Base-by-base conservation (phyloP, 331 rosid species). In the Acacia concinna region DNA sequence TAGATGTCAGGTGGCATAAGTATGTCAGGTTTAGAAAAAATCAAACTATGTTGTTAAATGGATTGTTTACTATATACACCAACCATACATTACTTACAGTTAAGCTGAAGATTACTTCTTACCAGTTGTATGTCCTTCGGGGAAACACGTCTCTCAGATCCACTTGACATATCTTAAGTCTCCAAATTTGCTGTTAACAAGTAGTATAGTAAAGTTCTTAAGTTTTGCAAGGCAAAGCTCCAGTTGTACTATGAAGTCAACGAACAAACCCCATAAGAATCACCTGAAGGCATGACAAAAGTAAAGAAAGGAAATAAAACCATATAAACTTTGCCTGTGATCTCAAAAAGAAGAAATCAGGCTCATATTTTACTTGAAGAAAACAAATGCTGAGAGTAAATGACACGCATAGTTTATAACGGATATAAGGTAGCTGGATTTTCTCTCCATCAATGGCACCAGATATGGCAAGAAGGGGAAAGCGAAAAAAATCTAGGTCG, bases 71-170 rank as follows among this genome's bases (percentile, higher is more conserved):
- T 8, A 41, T 2, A 17, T 40, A 60, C 17, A 17, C 69, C 31
- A 59, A 18, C 43, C 44, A 43, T 4, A 18, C 28, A 13, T 23
- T 20, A 37, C 21, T 18, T 67, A 77, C 9, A 51, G 32, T 54
- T 31, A 79, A 64, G 69, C 38, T 11, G 1, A 78, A 51, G 25
- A 38, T 51, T 79, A 79, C 35, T 71, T 78, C 94, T 87, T 89
- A 94, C 98, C 90, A 92, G 79, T 82, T 94, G 98, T 60, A 92
- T 88, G 79, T 94, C 98, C 84, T 89, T 87, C 65, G 89, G 94
- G 71, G 97, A 88, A 73, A 92, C 74, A 35, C 74, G 84, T 83
- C 94, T 90, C 54, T 74, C 92, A 4, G 97, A 62, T 78, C 92
- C 97, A 56, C 93, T 87, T 14, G 98, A 87, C 98, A 94, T 94